These are phyloP conservation scores for Xylaria telfairii DNA, from an alignment of 495 filamentous ascomycete species.

Conservation along the genomic window DNA sequence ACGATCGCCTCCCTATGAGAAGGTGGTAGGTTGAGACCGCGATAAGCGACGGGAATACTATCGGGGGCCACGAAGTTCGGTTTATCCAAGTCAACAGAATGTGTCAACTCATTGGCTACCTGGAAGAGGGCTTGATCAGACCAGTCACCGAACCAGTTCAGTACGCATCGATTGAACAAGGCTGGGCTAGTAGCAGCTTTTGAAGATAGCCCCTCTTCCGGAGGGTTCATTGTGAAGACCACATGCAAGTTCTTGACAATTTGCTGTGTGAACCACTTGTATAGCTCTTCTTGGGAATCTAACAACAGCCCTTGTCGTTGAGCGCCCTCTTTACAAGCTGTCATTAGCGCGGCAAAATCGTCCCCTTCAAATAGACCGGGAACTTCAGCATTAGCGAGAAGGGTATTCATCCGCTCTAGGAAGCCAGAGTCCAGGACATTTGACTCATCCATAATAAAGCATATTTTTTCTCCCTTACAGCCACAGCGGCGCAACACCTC, in stretches of 20 bases:
- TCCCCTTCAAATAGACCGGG: constrained; percentile 98
- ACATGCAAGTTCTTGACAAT: constrained; percentile 99
- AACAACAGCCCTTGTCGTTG: constrained; percentile 93
- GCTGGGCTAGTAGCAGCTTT: constrained; percentile 97
- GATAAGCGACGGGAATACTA: constrained; percentile 88
- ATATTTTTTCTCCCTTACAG: constrained; percentile 98
- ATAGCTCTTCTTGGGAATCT: constrained; percentile 96
- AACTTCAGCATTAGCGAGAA: constrained; percentile 97
- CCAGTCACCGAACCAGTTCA: constrained; percentile 99
- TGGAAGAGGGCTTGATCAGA: constrained; percentile 99
- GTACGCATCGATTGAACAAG: constrained; percentile 97
- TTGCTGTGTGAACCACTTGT: constrained; percentile 99
- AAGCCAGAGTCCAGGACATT: constrained; percentile 99
- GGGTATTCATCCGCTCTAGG: constrained; percentile 97
- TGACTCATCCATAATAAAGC: constrained; percentile 99
- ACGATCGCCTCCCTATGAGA: constrained; percentile 89
- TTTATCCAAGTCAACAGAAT: constrained; percentile 92
- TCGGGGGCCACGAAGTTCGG: constrained; percentile 85
- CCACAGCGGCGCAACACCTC: constrained; percentile 92
- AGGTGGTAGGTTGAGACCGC: constrained; percentile 81
- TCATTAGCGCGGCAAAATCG: constrained; percentile 95
- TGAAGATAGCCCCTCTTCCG: constrained; percentile 89
- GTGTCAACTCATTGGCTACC: constrained; percentile 93
- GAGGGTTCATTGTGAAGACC: constrained; percentile 99
- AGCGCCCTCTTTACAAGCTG: constrained; percentile 95